phyloP scores from a whole-genome alignment of 75 land plant genomes.

The Adiantum capillusveneris region DNA sequence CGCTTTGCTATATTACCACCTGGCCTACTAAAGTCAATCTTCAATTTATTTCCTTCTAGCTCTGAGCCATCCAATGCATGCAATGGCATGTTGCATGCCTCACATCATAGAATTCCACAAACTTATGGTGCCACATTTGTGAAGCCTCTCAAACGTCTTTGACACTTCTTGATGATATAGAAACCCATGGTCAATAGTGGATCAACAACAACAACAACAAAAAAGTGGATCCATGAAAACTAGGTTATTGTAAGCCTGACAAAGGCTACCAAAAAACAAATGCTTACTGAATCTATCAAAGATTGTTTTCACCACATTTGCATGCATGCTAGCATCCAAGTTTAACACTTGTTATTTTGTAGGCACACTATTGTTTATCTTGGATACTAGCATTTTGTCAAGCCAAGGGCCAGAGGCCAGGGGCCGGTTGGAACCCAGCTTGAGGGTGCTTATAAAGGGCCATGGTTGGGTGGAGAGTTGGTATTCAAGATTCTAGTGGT shows the following conservation, averaged over 20 bases:
- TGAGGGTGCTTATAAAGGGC: no score
- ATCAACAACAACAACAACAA: background rate
- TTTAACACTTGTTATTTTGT: no score
- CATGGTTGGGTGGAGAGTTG: no score
- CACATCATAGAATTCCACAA: conserved; percentile 86
- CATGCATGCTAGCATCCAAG: conserved; percentile 42
- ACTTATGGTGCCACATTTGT: conserved; percentile 52
- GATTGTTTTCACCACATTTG: conserved; percentile 24
- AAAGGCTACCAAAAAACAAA: background rate
- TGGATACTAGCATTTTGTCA: no score
- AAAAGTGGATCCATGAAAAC: background rate
- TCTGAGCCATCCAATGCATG: conserved; percentile 61
- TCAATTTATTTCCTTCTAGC: conserved; percentile 48
- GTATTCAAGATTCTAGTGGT: no score
- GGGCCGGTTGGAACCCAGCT: no score
- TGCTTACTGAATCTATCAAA: conserved; percentile 74
- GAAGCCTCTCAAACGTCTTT: conserved; percentile 85
- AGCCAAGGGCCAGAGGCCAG: no score
- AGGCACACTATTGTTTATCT: no score
- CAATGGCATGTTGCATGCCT: conserved; percentile 73
- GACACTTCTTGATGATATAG: conserved; percentile 45
- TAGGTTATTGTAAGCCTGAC: background rate
- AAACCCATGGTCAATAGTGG: no score
- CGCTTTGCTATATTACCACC: no score
- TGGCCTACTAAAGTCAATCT: conserved; percentile 82